Percentiles rank a stretch among this genome's conserved stretches.
These are phyloP conservation scores for Eucalyptus decipiens DNA, from an alignment of 345 rosid genomes.

Conservation along the genomic window DNA sequence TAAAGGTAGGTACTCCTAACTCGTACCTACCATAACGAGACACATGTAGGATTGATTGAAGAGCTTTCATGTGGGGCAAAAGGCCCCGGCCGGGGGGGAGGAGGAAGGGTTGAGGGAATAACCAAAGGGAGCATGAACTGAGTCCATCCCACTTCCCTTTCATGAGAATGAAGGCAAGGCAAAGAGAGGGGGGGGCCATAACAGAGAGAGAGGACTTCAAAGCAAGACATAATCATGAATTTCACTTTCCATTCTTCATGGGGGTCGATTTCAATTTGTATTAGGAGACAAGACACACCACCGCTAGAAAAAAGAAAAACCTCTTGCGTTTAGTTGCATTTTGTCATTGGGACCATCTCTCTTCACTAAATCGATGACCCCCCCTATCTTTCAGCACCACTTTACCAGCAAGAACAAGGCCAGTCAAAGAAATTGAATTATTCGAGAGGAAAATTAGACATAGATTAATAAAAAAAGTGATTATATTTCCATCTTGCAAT, in stretches of 20 bases:
- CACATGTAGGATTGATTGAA: neutral
- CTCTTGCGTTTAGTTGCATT: slow-evolving; percentile 20
- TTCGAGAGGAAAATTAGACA: neutral
- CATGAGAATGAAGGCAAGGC: neutral
- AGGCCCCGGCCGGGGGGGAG: neutral
- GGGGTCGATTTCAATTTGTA: slow-evolving; percentile 12
- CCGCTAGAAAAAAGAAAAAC: neutral
- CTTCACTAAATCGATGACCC: neutral
- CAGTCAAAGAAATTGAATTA: neutral
- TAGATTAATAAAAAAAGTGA: neutral
- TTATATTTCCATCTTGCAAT: neutral
- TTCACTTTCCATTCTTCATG: slow-evolving; percentile 15
- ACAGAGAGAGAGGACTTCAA: neutral
- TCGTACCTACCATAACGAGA: slow-evolving; percentile 8
- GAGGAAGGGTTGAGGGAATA: neutral
- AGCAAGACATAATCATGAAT: slow-evolving; percentile 20
- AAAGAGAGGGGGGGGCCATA: neutral
- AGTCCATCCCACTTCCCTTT: neutral
- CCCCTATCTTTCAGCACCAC: slow-evolving; percentile 10
- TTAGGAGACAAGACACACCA: neutral
- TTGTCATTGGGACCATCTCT: slow-evolving; percentile 8
- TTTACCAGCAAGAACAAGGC: neutral
- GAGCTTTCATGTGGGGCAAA: neutral
- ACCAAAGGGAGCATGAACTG: neutral
- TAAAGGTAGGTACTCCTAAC: neutral